Evolutionary conservation across 2,329 filamentous ascomycete species (phyloP).

Genomic region (Tolypocladium capitatum): DNA sequence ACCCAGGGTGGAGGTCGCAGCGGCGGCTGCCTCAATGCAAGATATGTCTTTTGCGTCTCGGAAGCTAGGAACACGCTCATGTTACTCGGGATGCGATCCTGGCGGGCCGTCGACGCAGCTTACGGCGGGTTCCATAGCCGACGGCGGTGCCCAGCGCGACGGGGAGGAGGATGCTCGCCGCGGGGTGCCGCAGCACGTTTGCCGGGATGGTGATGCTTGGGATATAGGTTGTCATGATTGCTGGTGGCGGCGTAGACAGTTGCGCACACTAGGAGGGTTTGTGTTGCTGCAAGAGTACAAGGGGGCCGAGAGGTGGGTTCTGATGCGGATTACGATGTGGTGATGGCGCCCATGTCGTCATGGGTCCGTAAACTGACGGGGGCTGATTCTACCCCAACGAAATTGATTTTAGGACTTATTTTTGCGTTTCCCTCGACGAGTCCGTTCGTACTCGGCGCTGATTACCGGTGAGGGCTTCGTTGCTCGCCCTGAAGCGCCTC

Average conservation of each 20-base stretch:
- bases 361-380: no score
- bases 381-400: no score
- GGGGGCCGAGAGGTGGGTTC: neutral
- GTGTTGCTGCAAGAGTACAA: neutral
- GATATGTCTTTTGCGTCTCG: conserved; percentile 48
- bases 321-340: neutral
- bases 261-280: neutral
- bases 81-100: neutral
- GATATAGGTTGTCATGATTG: conserved; percentile 64
- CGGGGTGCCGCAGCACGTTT: conserved; percentile 57
- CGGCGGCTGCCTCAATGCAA: conserved; percentile 53
- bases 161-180: conserved; percentile 63
- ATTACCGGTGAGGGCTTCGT: no score
- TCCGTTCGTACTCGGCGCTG: no score
- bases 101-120: conserved; percentile 12
- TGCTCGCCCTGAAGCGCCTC: no score
- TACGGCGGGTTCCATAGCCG: conserved; percentile 56
- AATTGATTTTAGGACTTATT: no score
- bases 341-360: neutral
- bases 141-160: conserved; percentile 60
- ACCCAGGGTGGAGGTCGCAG: conserved; percentile 45
- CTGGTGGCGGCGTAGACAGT: neutral
- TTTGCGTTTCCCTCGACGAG: no score
- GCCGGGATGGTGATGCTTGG: conserved; percentile 64
- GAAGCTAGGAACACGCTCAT: conserved; percentile 24